phyloP scores from a whole-genome alignment of 768 basidiomycete genomes.

The Pisolithus sp. region DNA sequence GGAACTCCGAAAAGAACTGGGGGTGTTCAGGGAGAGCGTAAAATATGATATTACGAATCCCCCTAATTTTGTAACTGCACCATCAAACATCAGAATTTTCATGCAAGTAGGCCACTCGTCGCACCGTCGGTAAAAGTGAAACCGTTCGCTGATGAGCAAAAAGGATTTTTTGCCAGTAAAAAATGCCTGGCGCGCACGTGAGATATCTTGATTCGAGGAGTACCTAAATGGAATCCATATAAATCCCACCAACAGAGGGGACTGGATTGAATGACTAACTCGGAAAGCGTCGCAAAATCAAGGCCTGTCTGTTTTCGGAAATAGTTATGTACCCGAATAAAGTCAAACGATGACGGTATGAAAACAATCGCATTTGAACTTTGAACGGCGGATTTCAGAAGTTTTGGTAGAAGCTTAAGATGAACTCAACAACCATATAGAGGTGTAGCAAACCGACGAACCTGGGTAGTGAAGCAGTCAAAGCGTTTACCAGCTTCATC shows the following conservation, averaged over 20 bases:
- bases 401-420: conserved; percentile 66
- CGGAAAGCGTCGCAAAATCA: conserved; percentile 80
- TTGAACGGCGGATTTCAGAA: conserved; percentile 91
- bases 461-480: conserved; percentile 81
- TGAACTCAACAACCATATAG: background rate
- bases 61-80: conserved; percentile 82
- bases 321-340: conserved; percentile 84
- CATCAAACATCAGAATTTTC: background rate
- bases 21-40: conserved; percentile 89
- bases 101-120: conserved; percentile 7
- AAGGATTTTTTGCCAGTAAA: conserved; percentile 84
- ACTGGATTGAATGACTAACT: conserved; percentile 43
- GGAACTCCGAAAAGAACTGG: conserved; percentile 85
- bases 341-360: conserved; percentile 94
- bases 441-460: conserved; percentile 21
- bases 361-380: conserved; percentile 85
- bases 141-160: conserved; percentile 91
- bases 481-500: conserved; percentile 87
- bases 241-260: background rate
- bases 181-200: conserved; percentile 87
- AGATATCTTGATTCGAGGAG: conserved; percentile 90
- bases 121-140: conserved; percentile 92
- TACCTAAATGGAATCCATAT: conserved; percentile 46
- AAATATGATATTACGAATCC: conserved; percentile 88
- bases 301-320: conserved; percentile 68